Evolutionary conservation across 2,329 filamentous ascomycete genomes (phyloP), one percentile per base, ranked within the genome.

Genomic region (Colletotrichum truncatum): DNA sequence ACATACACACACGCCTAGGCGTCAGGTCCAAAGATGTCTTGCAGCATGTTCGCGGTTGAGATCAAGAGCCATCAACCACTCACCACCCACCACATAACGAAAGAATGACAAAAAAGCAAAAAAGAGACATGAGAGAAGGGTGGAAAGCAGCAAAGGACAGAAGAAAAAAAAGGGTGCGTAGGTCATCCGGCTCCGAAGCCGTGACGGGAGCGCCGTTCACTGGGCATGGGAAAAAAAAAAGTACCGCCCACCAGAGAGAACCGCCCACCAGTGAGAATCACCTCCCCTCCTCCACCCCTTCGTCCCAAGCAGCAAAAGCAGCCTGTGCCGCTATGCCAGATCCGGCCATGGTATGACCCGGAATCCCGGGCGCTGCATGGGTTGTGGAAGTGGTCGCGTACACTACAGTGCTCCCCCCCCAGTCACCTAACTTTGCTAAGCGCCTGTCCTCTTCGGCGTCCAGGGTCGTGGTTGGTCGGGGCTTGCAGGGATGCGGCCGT

Each of bases 311-410:
- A n/a, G n/a, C 21, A 61, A 65, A 57, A 67, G 57, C 64, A 39
- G 64, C 66, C 52, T 28, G 51, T 3, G 28, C 30, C 18, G 32
- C 65, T 45, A 65, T 46, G 38, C 52, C 58, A 7, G 34, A 61
- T 45, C 23, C 49, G 52, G 67, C 14, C 30, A 49, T 63, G 60
- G 67, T 63, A 56, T 38, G 59, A 63, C 64, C 68, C 68, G 60
- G 57, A 11, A 69, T 69, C 68, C 68, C 57, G 68, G 68, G 67
- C 65, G 52, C 56, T 68, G 67, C 67, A 68, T 66, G 51, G 67
- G 51, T 32, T 49, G 45, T n/a, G 54, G n/a, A 34, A 41, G 12
- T 14, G 4, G 11, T 10, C 48, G 11, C 28, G 3, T 25, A 18
- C 41, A 23, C 11, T 4, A 11, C 6, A 16, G 16, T 2, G 4